Conservation (phyloP, 1,284 basidiomycete genomes). For the Cerrena zonata region DNA sequence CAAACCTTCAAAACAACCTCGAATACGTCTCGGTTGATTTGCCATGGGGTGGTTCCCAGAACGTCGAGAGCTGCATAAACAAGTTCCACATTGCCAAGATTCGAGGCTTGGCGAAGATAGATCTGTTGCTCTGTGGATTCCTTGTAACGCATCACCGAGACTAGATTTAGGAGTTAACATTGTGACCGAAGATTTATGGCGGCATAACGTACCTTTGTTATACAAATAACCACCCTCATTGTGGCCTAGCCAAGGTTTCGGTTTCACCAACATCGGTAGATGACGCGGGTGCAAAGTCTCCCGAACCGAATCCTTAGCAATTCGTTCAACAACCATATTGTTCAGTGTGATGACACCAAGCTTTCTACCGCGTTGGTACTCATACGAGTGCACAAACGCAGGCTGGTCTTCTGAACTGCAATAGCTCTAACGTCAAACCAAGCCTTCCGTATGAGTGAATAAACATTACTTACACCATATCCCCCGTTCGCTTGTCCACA, state of each 20-base stretch:
- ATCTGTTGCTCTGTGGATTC: constrained; percentile 82
- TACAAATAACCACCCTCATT: constrained; percentile 83
- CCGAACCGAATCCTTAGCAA: constrained; percentile 75
- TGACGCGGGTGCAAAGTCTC: constrained; percentile 87
- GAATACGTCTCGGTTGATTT: constrained; percentile 76
- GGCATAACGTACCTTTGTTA: constrained; percentile 53
- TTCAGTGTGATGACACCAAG: constrained; percentile 89
- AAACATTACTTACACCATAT: constrained; percentile 45
- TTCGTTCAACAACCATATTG: constrained; percentile 69
- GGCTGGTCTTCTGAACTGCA: constrained; percentile 76
- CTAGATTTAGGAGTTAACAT: constrained; percentile 31
- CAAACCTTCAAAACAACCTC: constrained; percentile 73
- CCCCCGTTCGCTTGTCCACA: constrained; percentile 49
- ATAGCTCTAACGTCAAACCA: not conserved
- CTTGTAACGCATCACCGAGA: constrained; percentile 86
- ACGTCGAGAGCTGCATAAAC: constrained; percentile 89
- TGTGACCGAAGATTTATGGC: not conserved
- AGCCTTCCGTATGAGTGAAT: constrained; percentile 2
- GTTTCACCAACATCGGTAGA: constrained; percentile 91
- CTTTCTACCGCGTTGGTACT: constrained; percentile 88
- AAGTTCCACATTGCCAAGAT: constrained; percentile 73
- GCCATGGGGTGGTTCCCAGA: constrained; percentile 87
- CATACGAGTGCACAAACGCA: constrained; percentile 89
- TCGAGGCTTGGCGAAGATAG: constrained; percentile 76
- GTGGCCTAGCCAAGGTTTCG: constrained; percentile 80